Evolutionary conservation across 1,284 basidiomycete species (phyloP).

Genomic region (Ganoderma sp.): DNA sequence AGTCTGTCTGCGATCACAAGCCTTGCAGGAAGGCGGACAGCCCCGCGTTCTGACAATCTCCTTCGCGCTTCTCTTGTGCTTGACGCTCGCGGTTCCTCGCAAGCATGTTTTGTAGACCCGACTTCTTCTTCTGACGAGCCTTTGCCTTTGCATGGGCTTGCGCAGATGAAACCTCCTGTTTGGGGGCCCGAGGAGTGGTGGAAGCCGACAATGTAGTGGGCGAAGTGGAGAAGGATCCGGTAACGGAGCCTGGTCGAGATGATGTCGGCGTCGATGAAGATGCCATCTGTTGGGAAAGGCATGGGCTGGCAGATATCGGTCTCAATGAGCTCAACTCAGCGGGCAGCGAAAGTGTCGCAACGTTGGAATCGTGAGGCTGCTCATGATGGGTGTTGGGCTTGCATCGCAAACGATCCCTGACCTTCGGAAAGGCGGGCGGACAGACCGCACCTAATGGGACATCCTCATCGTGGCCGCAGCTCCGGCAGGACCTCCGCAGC

Average conservation of each 20-base stretch:
- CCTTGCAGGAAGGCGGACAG: slow-evolving; percentile 61
- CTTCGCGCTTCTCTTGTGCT: slow-evolving; percentile 42
- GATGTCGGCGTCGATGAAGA: slow-evolving; percentile 21
- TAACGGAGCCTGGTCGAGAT: slow-evolving; percentile 22
- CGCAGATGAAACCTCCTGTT: background rate
- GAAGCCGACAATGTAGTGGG: slow-evolving; percentile 12
- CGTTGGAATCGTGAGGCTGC: slow-evolving; percentile 20
- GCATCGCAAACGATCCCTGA: slow-evolving; percentile 26
- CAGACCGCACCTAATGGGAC: slow-evolving; percentile 26
- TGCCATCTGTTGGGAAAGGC: slow-evolving; percentile 16
- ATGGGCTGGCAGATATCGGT: slow-evolving; percentile 19
- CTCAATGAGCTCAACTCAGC: slow-evolving; percentile 11
- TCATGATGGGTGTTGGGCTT: slow-evolving; percentile 11
- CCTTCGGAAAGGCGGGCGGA: slow-evolving; percentile 28
- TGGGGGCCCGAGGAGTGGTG: slow-evolving; percentile 4
- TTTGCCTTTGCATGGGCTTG: slow-evolving; percentile 29
- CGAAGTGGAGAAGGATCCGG: background rate
- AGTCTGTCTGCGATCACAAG: slow-evolving; percentile 21
- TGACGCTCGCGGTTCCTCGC: slow-evolving; percentile 61
- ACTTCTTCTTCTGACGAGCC: slow-evolving; percentile 46
- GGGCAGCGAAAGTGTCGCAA: slow-evolving; percentile 12
- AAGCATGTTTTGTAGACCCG: slow-evolving; percentile 64
- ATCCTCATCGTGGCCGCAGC: slow-evolving; percentile 36
- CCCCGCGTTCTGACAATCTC: slow-evolving; percentile 28
- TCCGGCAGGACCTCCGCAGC: slow-evolving; percentile 35